These are phyloP conservation scores for Yamagishiella unicocca DNA, from an alignment of 139 green algal genomes.

Conservation along the genomic window DNA sequence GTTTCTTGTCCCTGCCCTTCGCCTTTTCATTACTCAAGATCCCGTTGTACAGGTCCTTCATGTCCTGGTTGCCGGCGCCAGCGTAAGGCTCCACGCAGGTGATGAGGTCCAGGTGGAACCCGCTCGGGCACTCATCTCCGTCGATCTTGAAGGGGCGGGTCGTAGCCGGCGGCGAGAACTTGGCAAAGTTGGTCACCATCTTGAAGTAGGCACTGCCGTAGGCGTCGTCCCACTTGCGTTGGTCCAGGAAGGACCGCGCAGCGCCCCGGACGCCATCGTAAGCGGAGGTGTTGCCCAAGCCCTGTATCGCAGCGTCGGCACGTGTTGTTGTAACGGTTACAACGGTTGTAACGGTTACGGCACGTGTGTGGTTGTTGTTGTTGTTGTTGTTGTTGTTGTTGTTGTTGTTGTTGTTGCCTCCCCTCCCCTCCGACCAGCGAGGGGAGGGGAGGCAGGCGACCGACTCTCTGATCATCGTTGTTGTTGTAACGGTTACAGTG, in stretches of 20 bases:
- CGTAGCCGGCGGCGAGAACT: background rate
- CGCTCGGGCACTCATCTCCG: background rate
- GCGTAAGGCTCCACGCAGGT: background rate
- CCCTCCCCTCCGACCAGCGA: too few species aligned
- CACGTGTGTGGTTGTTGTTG: too few species aligned
- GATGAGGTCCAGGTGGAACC: background rate
- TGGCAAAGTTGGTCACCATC: conserved; percentile 16
- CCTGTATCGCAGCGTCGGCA: too few species aligned
- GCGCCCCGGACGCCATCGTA: background rate
- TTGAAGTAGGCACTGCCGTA: conserved; percentile 25
- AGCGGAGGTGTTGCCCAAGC: background rate
- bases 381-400: too few species aligned
- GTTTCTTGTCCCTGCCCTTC: too few species aligned
- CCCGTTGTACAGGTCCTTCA: background rate
- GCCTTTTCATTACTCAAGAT: too few species aligned
- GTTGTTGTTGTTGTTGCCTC: too few species aligned
- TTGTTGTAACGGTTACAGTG: too few species aligned
- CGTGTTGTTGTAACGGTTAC: too few species aligned
- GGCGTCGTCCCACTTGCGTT: background rate
- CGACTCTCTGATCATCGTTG: too few species aligned
- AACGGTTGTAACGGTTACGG: too few species aligned
- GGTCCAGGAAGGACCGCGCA: background rate
- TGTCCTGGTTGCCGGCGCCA: background rate
- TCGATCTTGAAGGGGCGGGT: background rate
- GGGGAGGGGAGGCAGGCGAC: too few species aligned